phyloP scores from a whole-genome alignment of 1,139 yeast genomes.

The Zygosaccharomyces pseudobailii region DNA sequence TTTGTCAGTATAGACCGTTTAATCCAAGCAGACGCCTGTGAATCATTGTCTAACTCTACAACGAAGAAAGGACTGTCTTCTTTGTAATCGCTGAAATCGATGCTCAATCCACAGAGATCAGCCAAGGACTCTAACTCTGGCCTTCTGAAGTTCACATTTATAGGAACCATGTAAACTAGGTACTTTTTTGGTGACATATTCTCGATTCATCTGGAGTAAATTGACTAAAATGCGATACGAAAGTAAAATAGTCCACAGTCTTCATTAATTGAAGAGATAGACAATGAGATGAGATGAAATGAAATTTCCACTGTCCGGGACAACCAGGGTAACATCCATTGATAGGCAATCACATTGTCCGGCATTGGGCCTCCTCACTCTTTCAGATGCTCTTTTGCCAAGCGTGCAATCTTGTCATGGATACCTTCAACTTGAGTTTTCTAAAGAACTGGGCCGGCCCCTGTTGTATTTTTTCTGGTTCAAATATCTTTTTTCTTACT shows the following conservation, averaged over 20 bases:
- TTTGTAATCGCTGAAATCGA: slow-evolving; percentile 59
- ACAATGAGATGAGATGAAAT: slow-evolving; percentile 7
- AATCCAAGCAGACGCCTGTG: slow-evolving; percentile 61
- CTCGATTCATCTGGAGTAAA: background rate
- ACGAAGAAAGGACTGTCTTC: slow-evolving; percentile 65
- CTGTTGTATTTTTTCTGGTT: no score
- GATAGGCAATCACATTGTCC: no score
- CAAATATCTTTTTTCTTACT: no score
- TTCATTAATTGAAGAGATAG: background rate
- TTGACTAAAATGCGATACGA: background rate
- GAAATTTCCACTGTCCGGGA: slow-evolving; percentile 10
- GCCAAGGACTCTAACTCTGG: slow-evolving; percentile 89
- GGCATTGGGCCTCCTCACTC: background rate
- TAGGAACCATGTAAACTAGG: slow-evolving; percentile 77
- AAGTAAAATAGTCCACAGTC: background rate
- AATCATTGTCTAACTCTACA: slow-evolving; percentile 58
- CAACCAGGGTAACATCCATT: background rate
- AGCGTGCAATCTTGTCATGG: no score
- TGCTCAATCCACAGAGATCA: slow-evolving; percentile 46
- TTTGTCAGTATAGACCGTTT: slow-evolving; percentile 64
- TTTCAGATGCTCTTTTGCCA: no score
- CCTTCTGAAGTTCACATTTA: slow-evolving; percentile 68
- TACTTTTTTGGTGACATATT: slow-evolving; percentile 39
- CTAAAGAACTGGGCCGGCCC: no score
- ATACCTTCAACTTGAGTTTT: no score